Conservation (phyloP, 2,329 filamentous ascomycete genomes). For the Scedosporium minutisporum region DNA sequence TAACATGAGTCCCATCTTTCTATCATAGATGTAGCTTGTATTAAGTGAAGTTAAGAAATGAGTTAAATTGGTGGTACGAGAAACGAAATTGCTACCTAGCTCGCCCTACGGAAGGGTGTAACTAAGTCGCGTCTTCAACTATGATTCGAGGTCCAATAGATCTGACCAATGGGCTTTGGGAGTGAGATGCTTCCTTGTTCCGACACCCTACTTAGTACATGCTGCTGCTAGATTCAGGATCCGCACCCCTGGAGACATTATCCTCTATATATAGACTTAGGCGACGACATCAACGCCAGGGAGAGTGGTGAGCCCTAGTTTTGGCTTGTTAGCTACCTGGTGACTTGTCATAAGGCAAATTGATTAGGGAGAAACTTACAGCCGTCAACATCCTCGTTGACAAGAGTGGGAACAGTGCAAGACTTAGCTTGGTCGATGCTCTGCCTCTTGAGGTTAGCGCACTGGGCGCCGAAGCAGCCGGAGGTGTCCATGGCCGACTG, state of each 20-base stretch:
- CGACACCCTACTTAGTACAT: constrained; percentile 1
- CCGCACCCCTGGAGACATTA: not conserved
- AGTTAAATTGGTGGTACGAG: constrained; percentile 1
- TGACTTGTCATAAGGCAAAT: not conserved
- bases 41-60: not conserved
- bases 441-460: constrained; percentile 1
- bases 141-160: not conserved
- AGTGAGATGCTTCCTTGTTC: not conserved
- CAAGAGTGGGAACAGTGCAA: constrained; percentile 26
- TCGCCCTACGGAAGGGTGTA: not conserved
- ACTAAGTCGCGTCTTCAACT: not conserved
- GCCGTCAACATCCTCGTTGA: constrained; percentile 37
- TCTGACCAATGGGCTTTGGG: not conserved
- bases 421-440: not conserved
- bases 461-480: constrained; percentile 26
- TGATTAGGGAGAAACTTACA: constrained; percentile 14
- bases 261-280: not conserved
- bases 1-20: not conserved
- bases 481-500: constrained; percentile 32
- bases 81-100: constrained; percentile 2
- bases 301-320: not conserved
- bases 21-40: not conserved
- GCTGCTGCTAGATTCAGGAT: not conserved
- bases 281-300: not conserved
- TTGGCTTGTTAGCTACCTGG: not conserved